phyloP scores from a whole-genome alignment of 2,329 filamentous ascomycete genomes.

The Gyromitra esculenta region DNA sequence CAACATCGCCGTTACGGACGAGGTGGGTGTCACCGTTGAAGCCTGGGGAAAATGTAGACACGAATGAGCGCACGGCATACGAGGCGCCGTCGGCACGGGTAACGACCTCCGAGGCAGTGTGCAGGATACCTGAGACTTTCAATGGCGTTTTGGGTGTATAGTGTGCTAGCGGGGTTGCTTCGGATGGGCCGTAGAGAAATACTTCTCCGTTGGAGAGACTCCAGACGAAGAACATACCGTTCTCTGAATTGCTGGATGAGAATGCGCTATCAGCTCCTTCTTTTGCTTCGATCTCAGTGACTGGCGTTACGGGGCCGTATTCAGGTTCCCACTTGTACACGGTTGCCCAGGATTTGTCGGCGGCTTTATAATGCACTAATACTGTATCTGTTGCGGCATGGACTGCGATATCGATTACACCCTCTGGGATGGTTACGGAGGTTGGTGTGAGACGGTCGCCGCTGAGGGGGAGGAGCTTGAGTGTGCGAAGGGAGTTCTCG shows the following conservation, averaged over 20 bases:
- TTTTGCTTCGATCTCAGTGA: conserved; percentile 77
- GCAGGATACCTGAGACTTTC: conserved; percentile 60
- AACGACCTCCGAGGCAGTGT: conserved; percentile 83
- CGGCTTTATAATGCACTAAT: conserved; percentile 50
- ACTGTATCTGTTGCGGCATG: conserved; percentile 17
- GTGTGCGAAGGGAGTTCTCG: conserved; percentile 69
- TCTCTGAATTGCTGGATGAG: conserved; percentile 77
- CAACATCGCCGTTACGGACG: conserved; percentile 80
- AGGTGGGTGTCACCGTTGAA: conserved; percentile 78
- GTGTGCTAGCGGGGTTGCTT: conserved; percentile 38
- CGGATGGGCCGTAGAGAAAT: conserved; percentile 59
- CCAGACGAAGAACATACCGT: conserved; percentile 89
- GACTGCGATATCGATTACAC: conserved; percentile 44
- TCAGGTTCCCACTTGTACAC: conserved; percentile 84
- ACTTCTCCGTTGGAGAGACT: conserved; percentile 77
- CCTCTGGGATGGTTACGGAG: conserved; percentile 41
- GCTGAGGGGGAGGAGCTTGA: conserved; percentile 66
- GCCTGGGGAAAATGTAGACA: conserved; percentile 69
- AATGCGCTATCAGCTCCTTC: conserved; percentile 77
- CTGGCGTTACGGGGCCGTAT: conserved; percentile 74
- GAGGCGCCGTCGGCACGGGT: conserved; percentile 71
- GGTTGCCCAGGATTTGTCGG: conserved; percentile 70
- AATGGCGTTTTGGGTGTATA: conserved; percentile 59
- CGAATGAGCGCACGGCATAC: conserved; percentile 80
- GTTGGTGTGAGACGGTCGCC: conserved; percentile 5